phyloP scores from a whole-genome alignment of 148 eudicot species.

The Salicornia ramosissima region DNA sequence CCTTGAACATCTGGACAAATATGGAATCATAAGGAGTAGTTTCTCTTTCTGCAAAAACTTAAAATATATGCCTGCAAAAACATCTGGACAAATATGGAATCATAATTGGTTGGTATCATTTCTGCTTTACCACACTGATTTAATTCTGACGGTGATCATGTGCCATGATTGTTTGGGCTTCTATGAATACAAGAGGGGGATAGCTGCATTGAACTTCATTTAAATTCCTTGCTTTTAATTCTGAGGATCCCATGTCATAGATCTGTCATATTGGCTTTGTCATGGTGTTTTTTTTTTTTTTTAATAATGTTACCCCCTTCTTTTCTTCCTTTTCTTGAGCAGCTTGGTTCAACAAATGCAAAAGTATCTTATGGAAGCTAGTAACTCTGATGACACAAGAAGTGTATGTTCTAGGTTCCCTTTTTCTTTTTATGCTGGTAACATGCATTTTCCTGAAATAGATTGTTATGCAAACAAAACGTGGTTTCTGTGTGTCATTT shows the following conservation, averaged over 20 bases:
- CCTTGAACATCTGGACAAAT: neutral
- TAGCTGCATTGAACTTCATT: too few relatives aligned
- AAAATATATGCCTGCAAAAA: neutral
- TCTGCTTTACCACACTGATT: neutral
- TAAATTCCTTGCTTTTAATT: too few relatives aligned
- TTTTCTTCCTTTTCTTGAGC: constrained; percentile 20
- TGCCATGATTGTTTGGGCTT: neutral
- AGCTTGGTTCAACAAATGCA: constrained; percentile 83
- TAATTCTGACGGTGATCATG: neutral
- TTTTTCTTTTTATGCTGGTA: neutral
- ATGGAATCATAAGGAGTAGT: neutral
- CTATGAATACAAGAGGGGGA: too few relatives aligned
- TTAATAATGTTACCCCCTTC: constrained; percentile 3
- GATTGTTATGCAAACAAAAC: neutral
- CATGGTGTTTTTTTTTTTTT: neutral
- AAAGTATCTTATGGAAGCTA: constrained; percentile 62
- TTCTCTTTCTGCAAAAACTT: neutral
- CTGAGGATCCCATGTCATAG: neutral
- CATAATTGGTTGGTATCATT: too few relatives aligned
- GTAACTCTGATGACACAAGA: constrained; percentile 53
- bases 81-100: too few relatives aligned
- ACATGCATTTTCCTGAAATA: neutral
- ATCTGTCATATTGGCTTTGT: neutral
- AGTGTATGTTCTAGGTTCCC: constrained; percentile 46
- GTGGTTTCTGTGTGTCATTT: constrained; percentile 1